phyloP scores from a whole-genome alignment of 2,329 filamentous ascomycete genomes.

The Juglanconis juglandina region DNA sequence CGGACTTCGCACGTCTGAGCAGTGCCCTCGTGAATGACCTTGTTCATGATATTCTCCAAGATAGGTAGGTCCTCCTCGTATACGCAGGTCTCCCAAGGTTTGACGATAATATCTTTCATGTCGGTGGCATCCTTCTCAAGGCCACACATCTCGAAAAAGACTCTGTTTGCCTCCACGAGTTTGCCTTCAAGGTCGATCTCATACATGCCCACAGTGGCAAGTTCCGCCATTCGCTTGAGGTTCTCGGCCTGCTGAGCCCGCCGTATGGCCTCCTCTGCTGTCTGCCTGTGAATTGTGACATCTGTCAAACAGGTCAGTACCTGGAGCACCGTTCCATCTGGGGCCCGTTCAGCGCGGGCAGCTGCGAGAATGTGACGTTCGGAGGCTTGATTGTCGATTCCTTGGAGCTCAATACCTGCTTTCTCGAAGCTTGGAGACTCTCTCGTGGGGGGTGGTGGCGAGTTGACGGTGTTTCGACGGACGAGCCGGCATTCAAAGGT shows the following conservation, averaged over 20 bases:
- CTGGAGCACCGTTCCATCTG: conserved; percentile 41
- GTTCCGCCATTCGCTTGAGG: conserved; percentile 51
- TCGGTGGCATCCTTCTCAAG: conserved; percentile 41
- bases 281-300: conserved; percentile 47
- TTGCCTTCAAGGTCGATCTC: conserved; percentile 50
- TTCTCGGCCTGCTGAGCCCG: conserved; percentile 51
- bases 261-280: conserved; percentile 45
- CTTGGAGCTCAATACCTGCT: conserved; percentile 30
- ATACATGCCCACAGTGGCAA: conserved; percentile 54
- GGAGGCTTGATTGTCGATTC: conserved; percentile 29
- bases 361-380: conserved; percentile 45
- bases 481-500: conserved; percentile 44
- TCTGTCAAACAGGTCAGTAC: conserved; percentile 50
- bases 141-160: conserved; percentile 52
- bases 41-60: conserved; percentile 37
- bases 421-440: conserved; percentile 36
- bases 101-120: conserved; percentile 28
- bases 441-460: conserved; percentile 26
- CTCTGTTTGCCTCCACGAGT: conserved; percentile 48
- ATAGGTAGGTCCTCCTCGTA: conserved; percentile 41
- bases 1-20: conserved; percentile 47
- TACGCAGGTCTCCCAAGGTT: conserved; percentile 44
- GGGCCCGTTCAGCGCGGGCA: conserved; percentile 42
- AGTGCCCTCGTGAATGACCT: conserved; percentile 37
- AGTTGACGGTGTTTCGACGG: conserved; percentile 26